Evolutionary conservation across 192 early-diverging fungal genomes (phyloP).

Genomic region (Coemansia sp.): DNA sequence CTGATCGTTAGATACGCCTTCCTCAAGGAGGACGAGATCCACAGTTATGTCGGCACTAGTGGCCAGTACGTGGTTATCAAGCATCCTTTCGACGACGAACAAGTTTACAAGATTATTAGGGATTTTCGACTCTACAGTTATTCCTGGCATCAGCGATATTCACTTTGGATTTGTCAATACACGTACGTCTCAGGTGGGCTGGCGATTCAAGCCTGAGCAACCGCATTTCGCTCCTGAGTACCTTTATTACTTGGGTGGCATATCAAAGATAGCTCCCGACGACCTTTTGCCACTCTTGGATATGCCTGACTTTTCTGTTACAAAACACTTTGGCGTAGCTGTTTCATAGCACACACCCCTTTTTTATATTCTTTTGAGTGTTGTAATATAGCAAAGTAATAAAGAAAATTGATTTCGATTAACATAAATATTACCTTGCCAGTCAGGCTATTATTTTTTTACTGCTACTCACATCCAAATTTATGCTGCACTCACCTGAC

Average conservation of each 20-base stretch:
- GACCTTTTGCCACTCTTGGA: background rate
- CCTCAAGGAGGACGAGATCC: background rate
- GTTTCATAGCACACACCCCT: background rate
- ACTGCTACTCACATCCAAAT: too few relatives aligned
- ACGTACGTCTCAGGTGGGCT: background rate
- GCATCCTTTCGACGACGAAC: background rate
- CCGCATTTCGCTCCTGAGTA: background rate
- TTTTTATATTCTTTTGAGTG: background rate
- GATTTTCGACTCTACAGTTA: background rate
- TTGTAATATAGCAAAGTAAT: background rate
- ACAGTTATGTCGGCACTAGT: background rate
- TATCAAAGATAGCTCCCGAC: background rate
- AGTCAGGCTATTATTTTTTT: background rate
- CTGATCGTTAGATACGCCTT: background rate
- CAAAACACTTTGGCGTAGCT: background rate
- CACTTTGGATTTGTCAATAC: background rate
- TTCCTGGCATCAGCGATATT: background rate
- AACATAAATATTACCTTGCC: background rate
- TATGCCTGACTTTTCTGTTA: background rate
- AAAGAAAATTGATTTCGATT: too few relatives aligned
- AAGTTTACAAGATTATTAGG: slow-evolving; percentile 1
- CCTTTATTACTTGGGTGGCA: background rate
- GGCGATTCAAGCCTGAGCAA: background rate
- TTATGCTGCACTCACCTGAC: too few relatives aligned
- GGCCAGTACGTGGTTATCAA: slow-evolving; percentile 1